Base-by-base conservation (phyloP, 106 monocot species). In the Agapanthus africanus region DNA sequence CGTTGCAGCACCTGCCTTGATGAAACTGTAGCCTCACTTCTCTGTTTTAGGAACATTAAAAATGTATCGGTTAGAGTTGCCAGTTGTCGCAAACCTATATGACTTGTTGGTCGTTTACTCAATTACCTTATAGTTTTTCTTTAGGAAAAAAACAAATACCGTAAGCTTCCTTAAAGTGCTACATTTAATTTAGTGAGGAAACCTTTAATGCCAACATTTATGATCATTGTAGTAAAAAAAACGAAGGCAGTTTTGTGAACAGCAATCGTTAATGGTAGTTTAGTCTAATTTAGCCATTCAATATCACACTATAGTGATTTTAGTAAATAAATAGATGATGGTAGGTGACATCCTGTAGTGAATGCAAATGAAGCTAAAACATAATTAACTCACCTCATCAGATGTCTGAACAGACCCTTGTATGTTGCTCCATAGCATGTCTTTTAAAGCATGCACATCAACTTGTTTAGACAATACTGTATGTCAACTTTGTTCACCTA, bases 381-480 rank as follows among this genome's bases (percentile, higher is more conserved):
- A 35, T 4, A 61, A 36, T 19, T 19, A 7, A 61, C 61, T 61
- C 19, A 61, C 61, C 37, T 39, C 14, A 40, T n/a, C n/a, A n/a
- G n/a, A n/a, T n/a, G n/a, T n/a, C n/a, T n/a, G 67, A 63, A 57
- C 54, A 52, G 82, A 73, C 52, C 71, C 66, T 57, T 69, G 59
- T 54, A 99, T 87, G 49, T 79, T 74, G 35, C 47, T 76, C 97
- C 97, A 99, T 10, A 99, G 79, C 21, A 71, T 66, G 26, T 82
- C 85, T 80, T 99, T 99, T 32, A 99, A 80, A 3, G 89, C 92
- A 76, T 99, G 97, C 69, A 99, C 93, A 82, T 99, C 97, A 27
- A 99, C 97, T 82, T 99, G 92, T 72, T 93, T 93, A 1, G 97
- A 99, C 10, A 82, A 73, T 90, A 99, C 37, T 85, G 74, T 46